Evolutionary conservation across 2,329 filamentous ascomycete genomes (phyloP), one percentile per base, ranked within the genome.

Genomic region (Microsporum audouinii): DNA sequence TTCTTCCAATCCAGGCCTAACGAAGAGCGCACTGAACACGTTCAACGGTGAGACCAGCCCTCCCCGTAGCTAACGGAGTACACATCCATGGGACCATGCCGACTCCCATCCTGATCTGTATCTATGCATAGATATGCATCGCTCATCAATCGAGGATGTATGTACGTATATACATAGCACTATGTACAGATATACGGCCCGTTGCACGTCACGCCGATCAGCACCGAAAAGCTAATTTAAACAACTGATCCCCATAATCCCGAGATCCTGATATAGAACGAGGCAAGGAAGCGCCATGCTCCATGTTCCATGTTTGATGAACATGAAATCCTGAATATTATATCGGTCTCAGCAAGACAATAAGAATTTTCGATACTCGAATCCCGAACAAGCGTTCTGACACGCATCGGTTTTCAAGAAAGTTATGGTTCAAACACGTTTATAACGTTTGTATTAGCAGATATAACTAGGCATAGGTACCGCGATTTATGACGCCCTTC

Each of bases 161-260:
- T 43, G 39, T 43, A 17, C 17, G 39, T 14, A 43, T 43, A 43
- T 43, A 43, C 39, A 43, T 43, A 43, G 39, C n/a, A 43, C 14
- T 51, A 14, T 31, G 43, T 47, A 47, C 43, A 47, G 43, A 47
- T 55, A 27, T 47, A 23, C 51, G 51, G 51, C 51, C 51, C 51
- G 31, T 55, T 55, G 51, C 51, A 55, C 51, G 51, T 55, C 51
- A 55, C 31, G 51, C 31, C 51, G 51, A 55, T 55, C 51, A 55
- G n/a, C 51, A 55, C 51, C 51, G 51, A 55, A 55, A 55, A 36
- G 33, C 51, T 55, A 38, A 23, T 55, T 55, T 55, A 33, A 55
- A 36, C 51, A 34, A 47, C n/a, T 36, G 51, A 55, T 36, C 51
- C 45, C 14, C 51, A 55, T 55, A 55, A 55, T 55, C 51, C 51